These are phyloP conservation scores for Trypanosoma rangeli DNA, from an alignment of 208 protist species.

Conservation along the genomic window DNA sequence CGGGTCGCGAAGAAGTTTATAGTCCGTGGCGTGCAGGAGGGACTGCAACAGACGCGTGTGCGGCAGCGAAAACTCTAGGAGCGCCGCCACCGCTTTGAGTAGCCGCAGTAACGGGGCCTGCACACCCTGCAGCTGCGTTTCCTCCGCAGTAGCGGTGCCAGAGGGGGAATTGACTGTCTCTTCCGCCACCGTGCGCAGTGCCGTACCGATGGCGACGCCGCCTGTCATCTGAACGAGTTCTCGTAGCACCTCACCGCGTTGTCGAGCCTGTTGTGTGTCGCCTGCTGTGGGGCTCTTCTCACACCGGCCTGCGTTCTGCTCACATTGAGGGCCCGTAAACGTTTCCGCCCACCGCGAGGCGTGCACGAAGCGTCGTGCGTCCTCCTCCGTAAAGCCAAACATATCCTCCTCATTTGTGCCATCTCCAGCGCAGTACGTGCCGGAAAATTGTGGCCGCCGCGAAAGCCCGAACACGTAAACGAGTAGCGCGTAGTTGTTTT, in stretches of 20 bases:
- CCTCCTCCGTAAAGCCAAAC: conserved; percentile 24
- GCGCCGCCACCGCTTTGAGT: conserved; percentile 43
- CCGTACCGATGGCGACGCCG: conserved; percentile 28
- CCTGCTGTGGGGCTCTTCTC: background rate
- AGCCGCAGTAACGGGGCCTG: conserved; percentile 51
- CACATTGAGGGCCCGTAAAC: background rate
- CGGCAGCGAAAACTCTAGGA: conserved; percentile 27
- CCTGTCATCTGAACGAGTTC: conserved; percentile 44
- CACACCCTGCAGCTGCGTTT: background rate
- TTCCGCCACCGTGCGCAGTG: conserved; percentile 37
- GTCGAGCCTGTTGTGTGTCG: background rate
- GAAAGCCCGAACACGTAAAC: conserved; percentile 41
- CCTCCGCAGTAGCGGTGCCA: conserved; percentile 9
- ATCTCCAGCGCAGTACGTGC: background rate
- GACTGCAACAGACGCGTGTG: conserved; percentile 47
- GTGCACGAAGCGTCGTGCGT: conserved; percentile 9
- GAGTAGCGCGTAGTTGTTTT: conserved; percentile 57
- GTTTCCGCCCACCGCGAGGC: conserved; percentile 13
- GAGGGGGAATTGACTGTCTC: conserved; percentile 44
- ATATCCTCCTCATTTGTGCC: conserved; percentile 8
- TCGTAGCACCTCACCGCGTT: conserved; percentile 17
- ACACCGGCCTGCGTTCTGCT: background rate
- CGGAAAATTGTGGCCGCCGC: background rate
- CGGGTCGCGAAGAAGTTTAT: conserved; percentile 53
- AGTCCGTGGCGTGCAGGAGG: conserved; percentile 41